Conservation (phyloP, 148 eudicot species). For the Chenopodium berlandieri region DNA sequence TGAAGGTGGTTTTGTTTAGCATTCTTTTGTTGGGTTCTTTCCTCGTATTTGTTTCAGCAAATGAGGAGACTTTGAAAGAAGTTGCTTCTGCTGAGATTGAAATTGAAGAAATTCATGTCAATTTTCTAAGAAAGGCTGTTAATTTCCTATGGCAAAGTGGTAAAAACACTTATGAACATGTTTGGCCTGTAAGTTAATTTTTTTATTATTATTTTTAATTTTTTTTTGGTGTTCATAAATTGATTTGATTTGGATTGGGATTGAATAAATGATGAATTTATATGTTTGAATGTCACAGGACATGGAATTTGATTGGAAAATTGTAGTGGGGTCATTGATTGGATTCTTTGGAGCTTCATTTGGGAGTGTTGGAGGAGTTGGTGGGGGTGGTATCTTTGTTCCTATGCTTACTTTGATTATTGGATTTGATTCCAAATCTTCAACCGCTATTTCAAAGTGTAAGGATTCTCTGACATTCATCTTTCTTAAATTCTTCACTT, state of each 20-base stretch:
- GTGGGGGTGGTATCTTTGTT: constrained; percentile 50
- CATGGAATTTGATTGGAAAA: constrained; percentile 40
- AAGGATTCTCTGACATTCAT: constrained; percentile 14
- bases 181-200: constrained; percentile 50
- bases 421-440: constrained; percentile 49
- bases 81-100: constrained; percentile 20
- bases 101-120: constrained; percentile 27
- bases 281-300: constrained; percentile 29
- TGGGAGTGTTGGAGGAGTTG: constrained; percentile 52
- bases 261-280: neutral
- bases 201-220: neutral
- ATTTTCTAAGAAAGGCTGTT: constrained; percentile 19
- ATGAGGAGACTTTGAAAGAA: constrained; percentile 27
- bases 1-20: constrained; percentile 18
- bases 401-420: constrained; percentile 50
- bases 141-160: constrained; percentile 39
- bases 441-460: constrained; percentile 48
- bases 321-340: constrained; percentile 33
- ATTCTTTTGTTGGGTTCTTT: constrained; percentile 25
- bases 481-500: neutral
- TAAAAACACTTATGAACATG: constrained; percentile 34
- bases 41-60: constrained; percentile 36
- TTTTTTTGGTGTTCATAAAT: too few species aligned
- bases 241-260: constrained; percentile 1
- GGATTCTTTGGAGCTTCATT: constrained; percentile 47